These are phyloP conservation scores for Dothiorella sarmentorum DNA, from an alignment of 2,329 filamentous ascomycete species.

Conservation along the genomic window DNA sequence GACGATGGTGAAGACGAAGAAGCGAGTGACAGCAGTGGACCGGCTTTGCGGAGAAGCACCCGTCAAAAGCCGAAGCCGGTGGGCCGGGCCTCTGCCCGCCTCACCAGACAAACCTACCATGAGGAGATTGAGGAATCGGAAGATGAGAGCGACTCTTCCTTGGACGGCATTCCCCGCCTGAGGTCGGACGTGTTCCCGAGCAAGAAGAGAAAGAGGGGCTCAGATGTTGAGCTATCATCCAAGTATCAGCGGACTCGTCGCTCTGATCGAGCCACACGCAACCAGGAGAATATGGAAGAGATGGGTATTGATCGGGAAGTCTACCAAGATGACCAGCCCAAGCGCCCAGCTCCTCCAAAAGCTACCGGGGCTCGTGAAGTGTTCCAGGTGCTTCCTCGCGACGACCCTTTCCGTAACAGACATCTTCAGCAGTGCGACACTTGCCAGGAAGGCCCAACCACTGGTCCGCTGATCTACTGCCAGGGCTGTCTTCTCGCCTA, in stretches of 20 bases:
- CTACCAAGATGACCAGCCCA: slow-evolving; percentile 42
- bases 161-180: slow-evolving; percentile 30
- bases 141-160: background rate
- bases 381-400: slow-evolving; percentile 61
- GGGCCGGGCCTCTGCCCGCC: background rate
- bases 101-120: background rate
- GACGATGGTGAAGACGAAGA: slow-evolving; percentile 19
- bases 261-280: slow-evolving; percentile 45
- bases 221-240: slow-evolving; percentile 21
- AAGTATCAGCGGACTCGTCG: slow-evolving; percentile 34
- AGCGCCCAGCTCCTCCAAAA: slow-evolving; percentile 47
- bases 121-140: background rate
- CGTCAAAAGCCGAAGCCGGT: background rate
- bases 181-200: slow-evolving; percentile 40
- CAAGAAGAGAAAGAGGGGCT: slow-evolving; percentile 38
- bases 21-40: slow-evolving; percentile 19
- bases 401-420: slow-evolving; percentile 64
- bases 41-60: background rate
- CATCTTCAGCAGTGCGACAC: slow-evolving; percentile 71
- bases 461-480: slow-evolving; percentile 75
- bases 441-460: slow-evolving; percentile 60
- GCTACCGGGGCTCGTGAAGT: slow-evolving; percentile 62
- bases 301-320: slow-evolving; percentile 62
- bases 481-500: slow-evolving; percentile 86
- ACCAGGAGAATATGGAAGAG: slow-evolving; percentile 51